Percentiles rank a stretch among this genome's conserved stretches.
Evolutionary conservation across 257 asterid species (phyloP).

Genomic region (Catharanthus roseus): DNA sequence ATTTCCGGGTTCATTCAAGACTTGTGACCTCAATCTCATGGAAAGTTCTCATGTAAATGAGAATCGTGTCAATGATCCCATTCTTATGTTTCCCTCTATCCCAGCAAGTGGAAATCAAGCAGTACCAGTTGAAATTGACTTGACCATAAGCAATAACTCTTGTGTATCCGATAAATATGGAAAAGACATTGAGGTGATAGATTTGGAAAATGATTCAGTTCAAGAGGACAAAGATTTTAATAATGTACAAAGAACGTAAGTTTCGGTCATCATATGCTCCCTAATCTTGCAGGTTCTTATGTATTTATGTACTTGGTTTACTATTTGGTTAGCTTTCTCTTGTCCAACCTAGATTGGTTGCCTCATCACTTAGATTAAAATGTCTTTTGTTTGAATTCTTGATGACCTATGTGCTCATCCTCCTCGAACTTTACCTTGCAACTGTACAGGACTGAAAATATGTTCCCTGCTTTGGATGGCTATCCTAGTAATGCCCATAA

Average conservation of each 20-base stretch:
- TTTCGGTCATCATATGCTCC: slow-evolving; percentile 6
- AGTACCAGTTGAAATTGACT: slow-evolving; percentile 55
- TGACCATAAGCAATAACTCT: slow-evolving; percentile 51
- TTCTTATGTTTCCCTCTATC: slow-evolving; percentile 36
- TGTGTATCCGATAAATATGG: slow-evolving; percentile 34
- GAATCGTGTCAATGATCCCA: slow-evolving; percentile 39
- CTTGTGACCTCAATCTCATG: slow-evolving; percentile 78
- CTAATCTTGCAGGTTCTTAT: background rate
- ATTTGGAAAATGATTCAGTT: slow-evolving; percentile 74
- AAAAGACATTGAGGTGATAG: slow-evolving; percentile 79
- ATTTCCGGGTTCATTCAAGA: slow-evolving; percentile 69
- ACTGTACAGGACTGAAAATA: slow-evolving; percentile 58
- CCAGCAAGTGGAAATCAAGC: slow-evolving; percentile 35
- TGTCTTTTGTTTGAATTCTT: slow-evolving; percentile 3
- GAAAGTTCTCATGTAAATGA: slow-evolving; percentile 59
- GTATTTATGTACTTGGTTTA: slow-evolving; percentile 6
- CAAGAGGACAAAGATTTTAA: slow-evolving; percentile 48
- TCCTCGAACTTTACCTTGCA: background rate
- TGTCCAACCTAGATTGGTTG: background rate
- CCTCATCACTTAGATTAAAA: background rate
- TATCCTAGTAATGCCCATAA: slow-evolving; percentile 52
- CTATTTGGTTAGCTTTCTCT: background rate
- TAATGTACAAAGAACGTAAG: slow-evolving; percentile 61
- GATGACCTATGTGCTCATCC: background rate
- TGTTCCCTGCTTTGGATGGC: slow-evolving; percentile 58